Evolutionary conservation across 148 eudicot species (phyloP), one percentile per base, ranked within the genome.

Genomic region (Chenopodium quinoa): DNA sequence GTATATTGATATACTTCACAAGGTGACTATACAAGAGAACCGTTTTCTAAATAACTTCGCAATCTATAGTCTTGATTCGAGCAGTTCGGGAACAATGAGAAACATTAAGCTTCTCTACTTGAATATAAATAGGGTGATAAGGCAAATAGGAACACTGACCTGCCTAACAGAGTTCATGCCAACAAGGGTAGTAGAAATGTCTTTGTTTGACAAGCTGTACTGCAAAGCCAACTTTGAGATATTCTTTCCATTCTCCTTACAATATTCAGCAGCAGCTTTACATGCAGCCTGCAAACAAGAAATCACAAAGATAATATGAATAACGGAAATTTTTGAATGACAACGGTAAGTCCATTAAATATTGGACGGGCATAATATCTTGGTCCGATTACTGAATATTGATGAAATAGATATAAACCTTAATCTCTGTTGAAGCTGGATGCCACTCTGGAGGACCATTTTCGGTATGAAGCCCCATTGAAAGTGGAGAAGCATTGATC

Each of bases 401-500:
- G 54, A 11, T 50, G 54, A 50, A 50, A 50, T 10, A 9, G 54
- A 56, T 56, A 1, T 56, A 54, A 46, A 94, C 99, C 97, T 94
- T 91, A 48, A 97, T 86, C 80, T 91, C 97, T 54, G 88, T 79
- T 64, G 99, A 88, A 83, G 99, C 99, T 80, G 99, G 99, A 85
- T 97, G 99, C 99, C 99, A 94, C 67, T 91, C 95, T 14, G 99
- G 99, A 79, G 97, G 95, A 54, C 98, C 99, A 82, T 73, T 86
- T 82, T 92, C 99, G 7, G 99, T 97, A 80, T 90, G 98, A 88
- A 97, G 99, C 56, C 99, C 99, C 99, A 97, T 97, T 69, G 99
- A 82, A 64, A 97, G 91, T 20, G 99, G 99, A 80, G 99, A 92
- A 82, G 99, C 99, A 86, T 90, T 90, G 84, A 97, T 97, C 79